Conservation (phyloP, 768 basidiomycete genomes). For the Pulveroboletus sp. region DNA sequence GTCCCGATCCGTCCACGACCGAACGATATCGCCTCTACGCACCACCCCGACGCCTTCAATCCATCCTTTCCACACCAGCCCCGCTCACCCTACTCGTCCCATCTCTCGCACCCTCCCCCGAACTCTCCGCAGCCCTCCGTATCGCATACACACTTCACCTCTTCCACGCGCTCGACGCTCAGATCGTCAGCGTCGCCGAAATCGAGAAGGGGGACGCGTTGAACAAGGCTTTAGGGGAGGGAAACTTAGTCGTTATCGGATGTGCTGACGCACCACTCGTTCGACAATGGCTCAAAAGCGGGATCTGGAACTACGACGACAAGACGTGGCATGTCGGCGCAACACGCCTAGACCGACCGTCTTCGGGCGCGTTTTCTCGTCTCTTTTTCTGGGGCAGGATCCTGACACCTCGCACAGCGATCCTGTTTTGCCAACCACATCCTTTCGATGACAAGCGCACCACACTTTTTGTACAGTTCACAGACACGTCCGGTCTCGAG, state of each 20-base stretch:
- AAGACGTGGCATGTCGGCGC: constrained; percentile 13
- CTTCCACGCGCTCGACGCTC: constrained; percentile 69
- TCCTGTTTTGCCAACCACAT: constrained; percentile 57
- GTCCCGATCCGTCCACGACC: not conserved
- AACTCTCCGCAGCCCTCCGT: constrained; percentile 56
- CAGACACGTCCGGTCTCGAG: constrained; percentile 60
- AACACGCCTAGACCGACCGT: constrained; percentile 17
- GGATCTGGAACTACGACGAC: constrained; percentile 20
- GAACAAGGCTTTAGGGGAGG: constrained; percentile 26
- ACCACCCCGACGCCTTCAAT: constrained; percentile 51
- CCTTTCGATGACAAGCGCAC: constrained; percentile 28
- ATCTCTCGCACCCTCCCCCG: constrained; percentile 28
- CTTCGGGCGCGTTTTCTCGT: constrained; percentile 14
- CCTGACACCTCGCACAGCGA: constrained; percentile 28
- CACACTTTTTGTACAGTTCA: constrained; percentile 59
- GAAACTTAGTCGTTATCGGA: constrained; percentile 63
- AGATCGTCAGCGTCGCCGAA: constrained; percentile 46
- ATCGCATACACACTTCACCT: constrained; percentile 64
- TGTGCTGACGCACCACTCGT: constrained; percentile 35
- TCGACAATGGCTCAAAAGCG: constrained; percentile 29
- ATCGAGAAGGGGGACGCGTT: constrained; percentile 17
- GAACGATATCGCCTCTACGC: not conserved
- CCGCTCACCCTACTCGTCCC: constrained; percentile 60
- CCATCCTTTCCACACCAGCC: constrained; percentile 53
- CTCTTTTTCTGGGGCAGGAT: not conserved